Conservation (phyloP, 2,329 filamentous ascomycete genomes). For the Phialocephala subalpina region DNA sequence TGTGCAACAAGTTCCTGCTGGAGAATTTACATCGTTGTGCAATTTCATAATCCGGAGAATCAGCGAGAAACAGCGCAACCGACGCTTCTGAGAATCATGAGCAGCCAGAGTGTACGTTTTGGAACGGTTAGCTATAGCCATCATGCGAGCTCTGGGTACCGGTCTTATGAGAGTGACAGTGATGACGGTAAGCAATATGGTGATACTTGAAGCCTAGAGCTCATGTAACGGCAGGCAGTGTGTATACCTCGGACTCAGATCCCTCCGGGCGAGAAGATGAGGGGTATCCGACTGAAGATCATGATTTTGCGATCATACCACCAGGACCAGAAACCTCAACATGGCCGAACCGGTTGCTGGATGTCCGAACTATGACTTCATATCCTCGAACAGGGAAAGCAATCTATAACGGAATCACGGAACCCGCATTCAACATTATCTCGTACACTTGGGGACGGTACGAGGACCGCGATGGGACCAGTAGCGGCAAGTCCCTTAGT, state of each 20-base stretch:
- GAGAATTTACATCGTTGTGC: background rate
- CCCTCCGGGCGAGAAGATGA: background rate
- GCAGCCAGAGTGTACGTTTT: background rate
- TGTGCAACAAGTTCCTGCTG: background rate
- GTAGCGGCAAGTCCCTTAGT: background rate
- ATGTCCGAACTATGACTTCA: slow-evolving; percentile 7
- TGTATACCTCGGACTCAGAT: slow-evolving; percentile 1
- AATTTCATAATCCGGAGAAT: background rate
- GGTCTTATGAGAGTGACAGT: background rate
- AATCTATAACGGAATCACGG: background rate
- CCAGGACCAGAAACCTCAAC: background rate
- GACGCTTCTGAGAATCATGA: background rate
- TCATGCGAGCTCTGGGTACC: background rate
- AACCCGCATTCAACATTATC: background rate
- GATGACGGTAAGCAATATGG: background rate
- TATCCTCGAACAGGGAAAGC: background rate
- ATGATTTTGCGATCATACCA: background rate
- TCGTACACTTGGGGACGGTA: slow-evolving; percentile 6
- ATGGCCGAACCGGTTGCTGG: background rate
- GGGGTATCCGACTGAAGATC: background rate
- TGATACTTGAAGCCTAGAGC: background rate
- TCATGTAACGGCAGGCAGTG: background rate
- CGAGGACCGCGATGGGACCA: background rate
- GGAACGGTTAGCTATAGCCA: background rate
- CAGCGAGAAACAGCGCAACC: background rate